Evolutionary conservation across 1,139 yeast species (phyloP), one percentile per base, ranked within the genome.

Genomic region (Nadsonia commutata): DNA sequence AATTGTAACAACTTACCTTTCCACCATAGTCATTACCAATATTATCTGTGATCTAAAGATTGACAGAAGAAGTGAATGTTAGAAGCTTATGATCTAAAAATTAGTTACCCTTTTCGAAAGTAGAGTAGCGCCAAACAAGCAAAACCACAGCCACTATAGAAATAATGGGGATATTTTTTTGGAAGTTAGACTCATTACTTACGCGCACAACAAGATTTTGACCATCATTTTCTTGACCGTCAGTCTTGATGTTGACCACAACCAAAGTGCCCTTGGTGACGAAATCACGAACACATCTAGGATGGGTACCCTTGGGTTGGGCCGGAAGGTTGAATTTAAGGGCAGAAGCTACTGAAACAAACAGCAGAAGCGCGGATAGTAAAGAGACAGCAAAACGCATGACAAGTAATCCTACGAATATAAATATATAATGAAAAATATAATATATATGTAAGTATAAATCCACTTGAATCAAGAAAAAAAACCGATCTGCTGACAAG

Each of bases 141-240:
- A n/a, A n/a, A n/a, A n/a, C n/a, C n/a, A n/a, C n/a, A n/a, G n/a
- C n/a, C n/a, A n/a, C n/a, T n/a, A n/a, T n/a, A n/a, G n/a, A n/a
- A n/a, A n/a, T n/a, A n/a, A n/a, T n/a, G n/a, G n/a, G n/a, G n/a
- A n/a, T n/a, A n/a, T n/a, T n/a, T n/a, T n/a, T n/a, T n/a, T n/a
- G n/a, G n/a, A n/a, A n/a, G n/a, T n/a, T n/a, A n/a, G n/a, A 9
- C 23, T 21, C 9, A 21, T 36, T 41, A 23, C 46, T 27, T 36
- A 50, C 56, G 50, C 57, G 57, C 48, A 86, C 65, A 51, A 73
- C 73, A 56, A 88, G 70, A 43, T 67, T 64, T 64, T 88, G 96
- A 27, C 96, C 97, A 60, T 90, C 97, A 31, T 93, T 93, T 44
- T 66, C 64, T 43, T 69, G 59, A 18, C 96, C 96, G 53, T 73